These are phyloP conservation scores for Lentinula aciculospora DNA, from an alignment of 768 basidiomycete genomes.

Conservation along the genomic window DNA sequence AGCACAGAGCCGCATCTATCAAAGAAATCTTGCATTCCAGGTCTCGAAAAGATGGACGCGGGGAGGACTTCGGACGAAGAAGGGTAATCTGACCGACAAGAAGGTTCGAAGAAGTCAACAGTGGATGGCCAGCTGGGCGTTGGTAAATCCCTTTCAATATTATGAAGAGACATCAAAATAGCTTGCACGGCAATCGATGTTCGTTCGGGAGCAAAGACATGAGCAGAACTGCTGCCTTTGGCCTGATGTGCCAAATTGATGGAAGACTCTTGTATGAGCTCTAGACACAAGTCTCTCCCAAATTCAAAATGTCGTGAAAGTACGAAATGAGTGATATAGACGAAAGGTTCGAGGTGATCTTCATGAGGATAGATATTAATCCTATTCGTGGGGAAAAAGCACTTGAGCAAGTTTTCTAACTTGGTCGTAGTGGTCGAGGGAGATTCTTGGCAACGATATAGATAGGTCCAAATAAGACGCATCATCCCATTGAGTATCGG, in stretches of 20 bases:
- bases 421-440: constrained; percentile 75
- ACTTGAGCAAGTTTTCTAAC: constrained; percentile 66
- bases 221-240: constrained; percentile 27
- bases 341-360: constrained; percentile 71
- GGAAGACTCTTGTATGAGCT: constrained; percentile 69
- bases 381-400: constrained; percentile 75
- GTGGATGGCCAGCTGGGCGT: constrained; percentile 77
- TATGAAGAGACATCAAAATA: constrained; percentile 62
- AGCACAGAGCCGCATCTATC: constrained; percentile 57
- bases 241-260: constrained; percentile 37
- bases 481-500: constrained; percentile 77
- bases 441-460: constrained; percentile 89
- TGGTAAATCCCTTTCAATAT: constrained; percentile 64
- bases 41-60: constrained; percentile 46
- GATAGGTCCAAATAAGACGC: constrained; percentile 87
- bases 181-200: constrained; percentile 74
- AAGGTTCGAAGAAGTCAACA: constrained; percentile 55
- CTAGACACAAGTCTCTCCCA: constrained; percentile 75
- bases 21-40: constrained; percentile 68
- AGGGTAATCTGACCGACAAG: constrained; percentile 58
- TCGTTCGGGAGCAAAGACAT: constrained; percentile 60
- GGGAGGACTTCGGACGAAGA: constrained; percentile 63
- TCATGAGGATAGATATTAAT: constrained; percentile 59
- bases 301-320: constrained; percentile 81
- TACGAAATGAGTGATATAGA: constrained; percentile 76